A percentile compares a stretch with the other conserved stretches of the same genome.
Conservation (phyloP, 2,329 filamentous ascomycete species). For the Epichloe baconii region DNA sequence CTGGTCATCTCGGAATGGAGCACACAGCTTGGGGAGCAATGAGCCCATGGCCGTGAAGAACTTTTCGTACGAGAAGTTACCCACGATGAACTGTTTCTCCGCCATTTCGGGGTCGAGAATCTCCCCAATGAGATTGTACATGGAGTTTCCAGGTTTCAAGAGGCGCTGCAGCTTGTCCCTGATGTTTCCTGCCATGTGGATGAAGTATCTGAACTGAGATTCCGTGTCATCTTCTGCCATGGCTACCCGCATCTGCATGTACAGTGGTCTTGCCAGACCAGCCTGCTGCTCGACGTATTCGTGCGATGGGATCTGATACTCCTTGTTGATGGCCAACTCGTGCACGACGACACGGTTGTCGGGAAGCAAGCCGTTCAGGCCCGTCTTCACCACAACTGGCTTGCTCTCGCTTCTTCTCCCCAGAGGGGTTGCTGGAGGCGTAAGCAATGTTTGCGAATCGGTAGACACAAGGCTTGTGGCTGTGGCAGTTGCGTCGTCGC, state of each 20-base stretch:
- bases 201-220: conserved; percentile 52
- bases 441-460: conserved; percentile 33
- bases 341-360: conserved; percentile 65
- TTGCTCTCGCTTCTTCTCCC: conserved; percentile 21
- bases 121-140: conserved; percentile 63
- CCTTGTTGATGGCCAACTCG: conserved; percentile 66
- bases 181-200: conserved; percentile 58
- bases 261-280: conserved; percentile 34
- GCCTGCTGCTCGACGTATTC: conserved; percentile 46
- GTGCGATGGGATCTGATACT: conserved; percentile 56
- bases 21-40: conserved; percentile 66
- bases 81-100: conserved; percentile 52
- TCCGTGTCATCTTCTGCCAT: conserved; percentile 54
- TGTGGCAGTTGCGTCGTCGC: conserved; percentile 22
- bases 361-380: conserved; percentile 45
- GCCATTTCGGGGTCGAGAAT: conserved; percentile 62
- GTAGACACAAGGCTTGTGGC: conserved; percentile 25
- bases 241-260: conserved; percentile 45
- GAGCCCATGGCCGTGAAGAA: conserved; percentile 68
- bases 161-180: conserved; percentile 60
- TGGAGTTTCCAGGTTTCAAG: conserved; percentile 55
- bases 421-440: conserved; percentile 38
- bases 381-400: conserved; percentile 24
- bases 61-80: conserved; percentile 67
- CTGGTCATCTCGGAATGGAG: conserved; percentile 66